Evolutionary conservation across 108 stramenopile species (phyloP).

Genomic region (Hondaea fermentalgiana): DNA sequence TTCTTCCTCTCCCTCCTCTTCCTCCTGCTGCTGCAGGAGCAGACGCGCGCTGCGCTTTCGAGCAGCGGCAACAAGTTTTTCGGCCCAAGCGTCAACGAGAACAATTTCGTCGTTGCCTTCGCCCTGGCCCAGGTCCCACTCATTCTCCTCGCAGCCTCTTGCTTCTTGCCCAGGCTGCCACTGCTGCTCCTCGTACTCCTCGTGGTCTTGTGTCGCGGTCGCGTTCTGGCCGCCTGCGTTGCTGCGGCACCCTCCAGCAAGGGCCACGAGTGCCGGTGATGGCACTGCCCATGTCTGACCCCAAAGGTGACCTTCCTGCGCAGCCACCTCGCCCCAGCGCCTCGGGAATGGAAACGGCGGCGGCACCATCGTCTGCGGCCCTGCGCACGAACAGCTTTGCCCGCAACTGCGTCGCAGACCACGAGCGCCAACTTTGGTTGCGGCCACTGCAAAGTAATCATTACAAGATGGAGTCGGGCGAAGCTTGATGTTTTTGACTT

Average conservation of each 20-base stretch:
- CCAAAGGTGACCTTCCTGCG: neutral
- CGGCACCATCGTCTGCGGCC: neutral
- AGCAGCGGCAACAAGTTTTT: neutral
- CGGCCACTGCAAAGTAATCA: neutral
- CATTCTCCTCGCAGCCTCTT: too few species aligned
- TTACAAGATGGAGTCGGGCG: too few species aligned
- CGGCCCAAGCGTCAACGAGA: neutral
- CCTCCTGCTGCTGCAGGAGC: neutral
- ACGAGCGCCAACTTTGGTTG: neutral
- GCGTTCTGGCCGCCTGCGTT: too few species aligned
- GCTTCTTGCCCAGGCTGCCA: too few species aligned
- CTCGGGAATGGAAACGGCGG: neutral
- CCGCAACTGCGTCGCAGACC: neutral
- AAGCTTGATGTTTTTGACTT: too few species aligned
- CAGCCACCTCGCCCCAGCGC: neutral
- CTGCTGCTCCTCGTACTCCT: too few species aligned
- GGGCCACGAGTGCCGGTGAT: neutral
- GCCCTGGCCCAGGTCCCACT: too few species aligned
- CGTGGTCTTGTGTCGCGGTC: too few species aligned
- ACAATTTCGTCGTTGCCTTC: neutral
- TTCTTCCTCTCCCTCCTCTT: neutral
- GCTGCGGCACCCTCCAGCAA: too few species aligned
- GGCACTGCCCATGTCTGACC: neutral
- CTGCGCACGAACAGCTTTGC: neutral
- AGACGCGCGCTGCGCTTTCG: neutral